A percentile compares a stretch with the other conserved stretches of the same genome.
phyloP scores from a whole-genome alignment of 2,329 filamentous ascomycete genomes.

The Xylaria sp. region DNA sequence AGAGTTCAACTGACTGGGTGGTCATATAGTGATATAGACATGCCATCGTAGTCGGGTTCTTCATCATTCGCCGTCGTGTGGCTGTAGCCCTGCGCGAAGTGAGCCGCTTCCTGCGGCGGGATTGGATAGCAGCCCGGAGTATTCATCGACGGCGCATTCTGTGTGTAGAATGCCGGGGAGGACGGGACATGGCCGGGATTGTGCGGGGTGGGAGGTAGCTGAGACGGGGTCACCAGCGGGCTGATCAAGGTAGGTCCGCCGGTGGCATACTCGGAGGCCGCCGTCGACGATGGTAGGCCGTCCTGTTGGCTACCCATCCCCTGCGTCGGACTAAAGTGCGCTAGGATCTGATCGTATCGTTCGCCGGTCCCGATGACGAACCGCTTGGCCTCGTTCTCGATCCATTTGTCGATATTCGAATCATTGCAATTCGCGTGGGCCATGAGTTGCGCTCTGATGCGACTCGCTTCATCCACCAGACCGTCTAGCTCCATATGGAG shows the following conservation, averaged over 20 bases:
- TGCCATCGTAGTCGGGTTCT: conserved; percentile 39
- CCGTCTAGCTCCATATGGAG: conserved; percentile 57
- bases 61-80: conserved; percentile 22
- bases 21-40: conserved; percentile 38
- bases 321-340: conserved; percentile 33
- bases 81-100: conserved; percentile 19
- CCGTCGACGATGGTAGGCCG: conserved; percentile 22
- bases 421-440: conserved; percentile 63
- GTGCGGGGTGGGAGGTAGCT: conserved; percentile 29
- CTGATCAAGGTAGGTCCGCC: conserved; percentile 28
- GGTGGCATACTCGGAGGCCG: conserved; percentile 23
- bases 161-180: conserved; percentile 29
- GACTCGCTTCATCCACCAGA: conserved; percentile 57
- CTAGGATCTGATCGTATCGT: conserved; percentile 46
- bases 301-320: conserved; percentile 28
- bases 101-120: conserved; percentile 23
- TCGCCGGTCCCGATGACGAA: conserved; percentile 55
- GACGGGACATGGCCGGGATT: conserved; percentile 11
- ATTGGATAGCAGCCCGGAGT: conserved; percentile 28
- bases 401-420: conserved; percentile 63
- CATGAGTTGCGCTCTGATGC: conserved; percentile 64
- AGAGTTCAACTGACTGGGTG: conserved; percentile 22
- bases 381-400: conserved; percentile 62
- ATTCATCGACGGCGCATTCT: conserved; percentile 17
- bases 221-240: conserved; percentile 29